Conservation (phyloP, 345 rosid genomes). For the Geranium brycei region DNA sequence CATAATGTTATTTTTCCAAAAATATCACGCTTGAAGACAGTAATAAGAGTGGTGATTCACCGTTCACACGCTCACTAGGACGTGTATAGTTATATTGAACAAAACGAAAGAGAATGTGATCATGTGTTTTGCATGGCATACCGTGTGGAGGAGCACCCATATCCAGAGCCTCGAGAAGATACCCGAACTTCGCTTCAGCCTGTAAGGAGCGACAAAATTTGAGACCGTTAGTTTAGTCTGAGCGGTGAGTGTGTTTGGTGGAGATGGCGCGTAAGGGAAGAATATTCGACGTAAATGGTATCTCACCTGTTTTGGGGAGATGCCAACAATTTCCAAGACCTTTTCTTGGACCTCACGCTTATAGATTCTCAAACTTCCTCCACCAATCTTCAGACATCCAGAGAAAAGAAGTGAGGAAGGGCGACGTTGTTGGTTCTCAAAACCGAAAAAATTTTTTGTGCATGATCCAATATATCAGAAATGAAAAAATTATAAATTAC, state of each 20-base stretch:
- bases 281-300: neutral
- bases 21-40: too few species aligned
- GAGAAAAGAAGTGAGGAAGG: neutral
- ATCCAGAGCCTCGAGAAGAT: conserved; percentile 90
- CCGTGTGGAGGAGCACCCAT: conserved; percentile 99
- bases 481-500: conserved; percentile 19
- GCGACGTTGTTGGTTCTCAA: neutral
- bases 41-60: too few species aligned
- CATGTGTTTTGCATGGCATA: conserved; percentile 9
- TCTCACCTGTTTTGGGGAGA: conserved; percentile 61
- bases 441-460: too few species aligned
- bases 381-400: conserved; percentile 63
- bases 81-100: too few species aligned
- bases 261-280: neutral
- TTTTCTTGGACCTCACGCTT: conserved; percentile 79
- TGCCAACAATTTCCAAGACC: conserved; percentile 74
- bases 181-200: conserved; percentile 95
- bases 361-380: conserved; percentile 93
- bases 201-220: conserved; percentile 11
- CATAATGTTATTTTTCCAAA: neutral
- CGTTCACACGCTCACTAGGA: too few species aligned
- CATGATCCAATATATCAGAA: too few species aligned
- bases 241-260: neutral
- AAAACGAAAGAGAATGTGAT: too few species aligned
- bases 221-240: neutral